Conservation (phyloP, 208 protist species). For the Leishmania major region DNA sequence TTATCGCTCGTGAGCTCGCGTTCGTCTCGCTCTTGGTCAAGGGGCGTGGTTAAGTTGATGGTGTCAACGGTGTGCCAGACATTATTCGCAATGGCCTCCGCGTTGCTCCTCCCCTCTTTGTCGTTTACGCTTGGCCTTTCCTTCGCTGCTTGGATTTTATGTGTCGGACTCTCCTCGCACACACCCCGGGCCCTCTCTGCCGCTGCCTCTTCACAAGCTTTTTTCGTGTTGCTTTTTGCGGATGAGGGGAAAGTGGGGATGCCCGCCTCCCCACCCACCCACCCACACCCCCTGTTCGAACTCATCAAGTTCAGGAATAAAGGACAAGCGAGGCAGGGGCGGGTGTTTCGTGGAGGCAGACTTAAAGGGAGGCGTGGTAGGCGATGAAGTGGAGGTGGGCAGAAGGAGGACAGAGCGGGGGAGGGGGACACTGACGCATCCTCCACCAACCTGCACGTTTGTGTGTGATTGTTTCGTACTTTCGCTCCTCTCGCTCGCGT, state of each 20-base stretch:
- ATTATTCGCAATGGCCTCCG: neutral
- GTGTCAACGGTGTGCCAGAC: neutral
- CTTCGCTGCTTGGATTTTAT: neutral
- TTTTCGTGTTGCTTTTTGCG: neutral
- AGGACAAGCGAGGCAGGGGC: neutral
- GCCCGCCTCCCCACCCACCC: neutral
- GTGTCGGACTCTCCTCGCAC: neutral
- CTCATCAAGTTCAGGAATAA: neutral
- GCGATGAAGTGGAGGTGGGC: neutral
- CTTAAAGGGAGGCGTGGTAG: neutral
- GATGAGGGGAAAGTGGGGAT: too few relatives aligned
- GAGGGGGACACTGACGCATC: neutral
- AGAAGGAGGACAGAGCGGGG: neutral
- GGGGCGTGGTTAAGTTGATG: neutral
- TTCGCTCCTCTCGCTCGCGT: neutral
- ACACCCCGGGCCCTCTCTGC: neutral
- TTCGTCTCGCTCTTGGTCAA: neutral
- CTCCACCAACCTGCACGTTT: neutral
- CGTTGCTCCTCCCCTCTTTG: neutral
- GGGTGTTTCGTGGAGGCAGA: neutral
- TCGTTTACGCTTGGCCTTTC: neutral
- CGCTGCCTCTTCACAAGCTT: neutral
- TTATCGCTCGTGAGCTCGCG: neutral
- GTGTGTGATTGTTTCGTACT: neutral
- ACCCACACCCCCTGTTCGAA: neutral